Base-by-base conservation (phyloP, 2,329 filamentous ascomycete species). In the Celoporthe dispersa region DNA sequence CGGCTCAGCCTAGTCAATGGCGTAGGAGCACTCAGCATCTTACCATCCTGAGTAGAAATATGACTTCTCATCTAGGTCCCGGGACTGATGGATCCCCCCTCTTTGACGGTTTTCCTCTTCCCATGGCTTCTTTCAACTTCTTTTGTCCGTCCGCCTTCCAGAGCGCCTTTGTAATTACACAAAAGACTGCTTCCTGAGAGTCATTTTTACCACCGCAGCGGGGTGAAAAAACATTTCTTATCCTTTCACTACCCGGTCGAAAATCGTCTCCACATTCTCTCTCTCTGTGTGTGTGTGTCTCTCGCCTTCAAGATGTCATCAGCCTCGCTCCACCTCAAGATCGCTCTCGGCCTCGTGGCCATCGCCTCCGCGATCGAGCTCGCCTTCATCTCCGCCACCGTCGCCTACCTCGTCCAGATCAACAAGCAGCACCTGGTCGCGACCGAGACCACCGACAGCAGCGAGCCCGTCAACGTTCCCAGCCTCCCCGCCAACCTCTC, bases 361-460 rank as follows among this genome's bases (percentile, higher is more conserved):
- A 72, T 80, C 55, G 79, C 81, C 68, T 78, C 80, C 16, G 75
- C 78, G 66, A 78, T 84, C 73, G 80, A 82, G 71, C 71, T 84
- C 31, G 75, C 77, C 53, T 77, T 83, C 44, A 75, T 83, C 65
- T 79, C 79, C 63, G 77, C 76, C 73, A 82, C 78, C 72, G 79
- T 82, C 44, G 74, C 76, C 22, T 84, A 79, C 75, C 74, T 84
- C 4, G 78, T 81, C 69, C 69, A 70, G 33, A 76, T 73, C 25
- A 79, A 76, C 51, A 74, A 73, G 57, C 74, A 75, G 16, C 74
- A 74, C 22, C 80, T 79, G 59, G 69, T 67, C 9, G 74, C 82
- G 70, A 79, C 78, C 62, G 68, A 66, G 6, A 73, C 81, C 71
- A 67, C 67, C 16, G 71, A 73, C 51, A 60, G 72, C 41, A 75